phyloP scores from a whole-genome alignment of 2,329 filamentous ascomycete species.

The Penicillium sp. region DNA sequence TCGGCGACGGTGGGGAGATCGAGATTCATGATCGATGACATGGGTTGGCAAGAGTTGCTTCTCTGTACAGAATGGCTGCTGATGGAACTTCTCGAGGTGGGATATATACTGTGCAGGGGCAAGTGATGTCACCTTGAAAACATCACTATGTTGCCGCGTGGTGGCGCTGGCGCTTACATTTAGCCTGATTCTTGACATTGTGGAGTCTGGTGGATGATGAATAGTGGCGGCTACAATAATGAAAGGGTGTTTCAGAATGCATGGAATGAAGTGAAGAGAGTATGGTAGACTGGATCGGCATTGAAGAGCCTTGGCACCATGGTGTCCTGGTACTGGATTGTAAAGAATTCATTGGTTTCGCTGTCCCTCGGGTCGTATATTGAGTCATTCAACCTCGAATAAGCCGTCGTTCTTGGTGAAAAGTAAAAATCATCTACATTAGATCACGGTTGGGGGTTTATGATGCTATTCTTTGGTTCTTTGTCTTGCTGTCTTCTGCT shows the following conservation, averaged over 20 bases:
- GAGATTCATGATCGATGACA: constrained; percentile 20
- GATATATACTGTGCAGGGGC: not conserved
- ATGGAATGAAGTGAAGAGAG: not conserved
- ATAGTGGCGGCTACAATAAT: no score
- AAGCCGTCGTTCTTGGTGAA: no score
- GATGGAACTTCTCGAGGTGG: not conserved
- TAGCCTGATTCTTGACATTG: not conserved
- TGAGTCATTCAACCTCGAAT: not conserved
- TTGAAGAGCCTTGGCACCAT: not conserved
- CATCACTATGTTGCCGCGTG: constrained; percentile 26
- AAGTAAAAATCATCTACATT: no score
- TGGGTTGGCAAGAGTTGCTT: not conserved
- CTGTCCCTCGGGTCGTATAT: not conserved
- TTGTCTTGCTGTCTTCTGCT: no score
- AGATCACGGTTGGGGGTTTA: no score
- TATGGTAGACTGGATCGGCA: not conserved
- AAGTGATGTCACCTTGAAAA: constrained; percentile 35
- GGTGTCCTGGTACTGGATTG: not conserved
- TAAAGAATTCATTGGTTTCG: not conserved
- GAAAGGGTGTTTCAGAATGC: not conserved
- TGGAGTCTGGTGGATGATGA: not conserved
- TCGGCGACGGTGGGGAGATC: constrained; percentile 37
- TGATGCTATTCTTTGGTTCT: no score
- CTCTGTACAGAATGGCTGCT: not conserved
- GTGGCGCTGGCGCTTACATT: constrained; percentile 25